phyloP scores from a whole-genome alignment of 192 early-diverging fungal genomes.

The Lunasporangiospora selenospora region DNA sequence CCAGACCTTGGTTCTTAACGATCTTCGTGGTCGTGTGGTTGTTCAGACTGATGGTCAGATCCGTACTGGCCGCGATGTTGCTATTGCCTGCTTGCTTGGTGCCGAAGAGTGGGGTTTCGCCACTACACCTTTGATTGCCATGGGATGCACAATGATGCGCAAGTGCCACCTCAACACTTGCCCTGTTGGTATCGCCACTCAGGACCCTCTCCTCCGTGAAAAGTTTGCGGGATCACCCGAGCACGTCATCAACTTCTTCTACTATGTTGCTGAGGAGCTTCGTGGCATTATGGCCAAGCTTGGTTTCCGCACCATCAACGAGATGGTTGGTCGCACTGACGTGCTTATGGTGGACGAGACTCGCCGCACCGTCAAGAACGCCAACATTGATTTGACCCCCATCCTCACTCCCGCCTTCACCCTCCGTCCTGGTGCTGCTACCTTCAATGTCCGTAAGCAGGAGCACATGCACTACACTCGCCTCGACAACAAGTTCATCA shows the following conservation, averaged over 20 bases:
- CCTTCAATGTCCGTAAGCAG: conserved; percentile 82
- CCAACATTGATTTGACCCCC: conserved; percentile 83
- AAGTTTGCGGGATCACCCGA: conserved; percentile 97
- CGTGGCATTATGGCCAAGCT: conserved; percentile 94
- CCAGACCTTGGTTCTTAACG: conserved; percentile 97
- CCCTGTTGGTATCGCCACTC: conserved; percentile 97
- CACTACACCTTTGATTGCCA: conserved; percentile 96
- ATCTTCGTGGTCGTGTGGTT: conserved; percentile 93
- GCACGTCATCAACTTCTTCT: conserved; percentile 98
- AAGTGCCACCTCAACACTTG: conserved; percentile 94
- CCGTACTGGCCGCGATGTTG: conserved; percentile 96
- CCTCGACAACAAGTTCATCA: conserved; percentile 88
- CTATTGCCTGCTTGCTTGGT: conserved; percentile 95
- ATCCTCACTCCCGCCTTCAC: conserved; percentile 89
- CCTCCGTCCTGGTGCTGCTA: conserved; percentile 89
- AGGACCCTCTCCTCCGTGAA: conserved; percentile 91
- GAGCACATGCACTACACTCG: conserved; percentile 88
- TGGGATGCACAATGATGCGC: conserved; percentile 97
- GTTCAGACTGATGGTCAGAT: conserved; percentile 99
- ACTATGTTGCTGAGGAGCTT: conserved; percentile 94
- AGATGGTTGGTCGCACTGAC: conserved; percentile 97
- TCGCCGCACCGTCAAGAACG: conserved; percentile 83
- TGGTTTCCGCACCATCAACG: conserved; percentile 91
- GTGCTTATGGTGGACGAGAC: conserved; percentile 79
- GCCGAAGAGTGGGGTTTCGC: conserved; percentile 99